These are phyloP conservation scores for Sclerotiophoma versabilis DNA, from an alignment of 2,329 filamentous ascomycete species.

Conservation along the genomic window DNA sequence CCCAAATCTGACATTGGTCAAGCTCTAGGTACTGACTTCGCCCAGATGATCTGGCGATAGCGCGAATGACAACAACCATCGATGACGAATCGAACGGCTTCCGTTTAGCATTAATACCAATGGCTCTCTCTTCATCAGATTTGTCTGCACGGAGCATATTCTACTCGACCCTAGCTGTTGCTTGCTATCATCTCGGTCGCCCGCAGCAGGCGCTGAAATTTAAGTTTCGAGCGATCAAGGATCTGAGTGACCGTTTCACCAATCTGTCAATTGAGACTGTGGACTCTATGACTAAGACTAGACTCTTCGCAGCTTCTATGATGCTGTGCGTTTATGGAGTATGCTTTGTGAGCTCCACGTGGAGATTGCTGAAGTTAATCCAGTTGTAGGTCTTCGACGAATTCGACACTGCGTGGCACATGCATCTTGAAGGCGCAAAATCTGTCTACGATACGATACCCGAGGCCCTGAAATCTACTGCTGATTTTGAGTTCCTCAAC, in stretches of 20 bases:
- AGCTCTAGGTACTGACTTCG: constrained; percentile 41
- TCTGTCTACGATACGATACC: constrained; percentile 43
- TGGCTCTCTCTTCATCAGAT: constrained; percentile 51
- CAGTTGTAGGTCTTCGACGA: constrained; percentile 56
- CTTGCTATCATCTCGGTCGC: constrained; percentile 54
- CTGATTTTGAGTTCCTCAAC: constrained; percentile 47
- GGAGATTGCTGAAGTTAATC: not conserved
- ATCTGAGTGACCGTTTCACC: constrained; percentile 51
- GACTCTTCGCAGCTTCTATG: constrained; percentile 58
- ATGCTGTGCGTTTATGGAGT: constrained; percentile 61
- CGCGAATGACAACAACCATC: constrained; percentile 58
- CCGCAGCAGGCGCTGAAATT: constrained; percentile 52
- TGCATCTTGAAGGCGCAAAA: constrained; percentile 56
- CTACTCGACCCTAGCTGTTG: constrained; percentile 56
- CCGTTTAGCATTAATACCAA: constrained; percentile 55
- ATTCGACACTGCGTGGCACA: constrained; percentile 55
- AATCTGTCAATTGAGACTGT: constrained; percentile 4
- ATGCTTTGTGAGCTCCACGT: constrained; percentile 16
- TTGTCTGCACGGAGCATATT: constrained; percentile 50
- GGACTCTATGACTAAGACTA: constrained; percentile 43
- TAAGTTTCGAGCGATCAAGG: constrained; percentile 53
- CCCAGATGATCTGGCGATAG: constrained; percentile 51
- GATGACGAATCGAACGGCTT: constrained; percentile 57
- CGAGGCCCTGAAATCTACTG: constrained; percentile 32
- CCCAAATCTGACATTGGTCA: no score